Evolutionary conservation across 768 basidiomycete genomes (phyloP).

Genomic region (Dictyophora rubrovolvata): DNA sequence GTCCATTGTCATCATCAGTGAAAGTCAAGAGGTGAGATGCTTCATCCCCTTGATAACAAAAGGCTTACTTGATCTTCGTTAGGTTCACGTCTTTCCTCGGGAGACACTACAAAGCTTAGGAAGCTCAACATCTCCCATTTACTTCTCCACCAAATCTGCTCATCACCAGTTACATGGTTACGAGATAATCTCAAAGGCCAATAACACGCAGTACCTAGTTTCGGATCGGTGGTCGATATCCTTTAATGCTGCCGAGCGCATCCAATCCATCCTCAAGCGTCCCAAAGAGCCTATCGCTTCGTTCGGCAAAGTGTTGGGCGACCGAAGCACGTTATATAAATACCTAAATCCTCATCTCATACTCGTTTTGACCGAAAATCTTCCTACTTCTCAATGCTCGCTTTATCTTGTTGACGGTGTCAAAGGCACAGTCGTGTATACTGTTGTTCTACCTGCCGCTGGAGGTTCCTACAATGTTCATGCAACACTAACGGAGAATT

Average conservation of each 20-base stretch:
- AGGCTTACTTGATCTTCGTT: background rate
- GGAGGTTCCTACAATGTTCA: slow-evolving; percentile 51
- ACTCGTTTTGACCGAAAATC: slow-evolving; percentile 45
- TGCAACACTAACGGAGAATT: slow-evolving; percentile 73
- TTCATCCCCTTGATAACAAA: slow-evolving; percentile 1
- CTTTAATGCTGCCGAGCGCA: slow-evolving; percentile 44
- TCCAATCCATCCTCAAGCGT: slow-evolving; percentile 42
- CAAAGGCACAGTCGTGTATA: slow-evolving; percentile 71
- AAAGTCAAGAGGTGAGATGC: slow-evolving; percentile 56
- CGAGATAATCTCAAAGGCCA: slow-evolving; percentile 33
- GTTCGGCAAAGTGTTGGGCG: slow-evolving; percentile 75
- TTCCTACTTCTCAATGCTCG: slow-evolving; percentile 33
- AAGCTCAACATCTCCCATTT: slow-evolving; percentile 33
- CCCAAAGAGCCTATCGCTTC: slow-evolving; percentile 54
- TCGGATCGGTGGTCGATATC: slow-evolving; percentile 58
- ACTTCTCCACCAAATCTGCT: slow-evolving; percentile 42
- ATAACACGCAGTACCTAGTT: slow-evolving; percentile 39
- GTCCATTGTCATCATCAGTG: slow-evolving; percentile 59
- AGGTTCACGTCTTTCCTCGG: slow-evolving; percentile 60
- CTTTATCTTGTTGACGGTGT: slow-evolving; percentile 72
- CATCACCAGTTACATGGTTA: slow-evolving; percentile 48
- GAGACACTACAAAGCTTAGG: slow-evolving; percentile 34
- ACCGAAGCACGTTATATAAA: slow-evolving; percentile 86
- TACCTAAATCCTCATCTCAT: slow-evolving; percentile 81
- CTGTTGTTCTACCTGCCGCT: slow-evolving; percentile 39